Evolutionary conservation across 2,329 filamentous ascomycete genomes (phyloP).

Genomic region (Amylocarpus encephaloides): DNA sequence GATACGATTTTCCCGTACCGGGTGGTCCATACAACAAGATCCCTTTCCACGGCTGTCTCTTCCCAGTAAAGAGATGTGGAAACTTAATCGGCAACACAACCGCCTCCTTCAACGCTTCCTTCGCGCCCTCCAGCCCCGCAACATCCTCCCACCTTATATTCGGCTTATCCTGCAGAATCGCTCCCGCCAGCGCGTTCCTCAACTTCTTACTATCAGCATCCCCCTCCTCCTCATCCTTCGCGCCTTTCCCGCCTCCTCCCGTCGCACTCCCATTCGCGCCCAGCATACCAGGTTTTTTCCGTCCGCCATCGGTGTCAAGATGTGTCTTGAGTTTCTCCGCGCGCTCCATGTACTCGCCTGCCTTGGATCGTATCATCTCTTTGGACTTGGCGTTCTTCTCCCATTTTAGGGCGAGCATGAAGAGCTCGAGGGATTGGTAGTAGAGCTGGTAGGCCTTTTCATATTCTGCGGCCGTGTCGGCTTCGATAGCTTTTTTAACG

Average conservation of each 20-base stretch:
- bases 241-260: slow-evolving; percentile 56
- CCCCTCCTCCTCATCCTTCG: slow-evolving; percentile 56
- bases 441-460: slow-evolving; percentile 95
- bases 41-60: slow-evolving; percentile 96
- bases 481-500: slow-evolving; percentile 96
- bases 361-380: slow-evolving; percentile 94
- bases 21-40: slow-evolving; percentile 94
- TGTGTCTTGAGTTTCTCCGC: slow-evolving; percentile 97
- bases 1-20: slow-evolving; percentile 94
- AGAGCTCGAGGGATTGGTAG: slow-evolving; percentile 92
- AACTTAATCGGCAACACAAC: slow-evolving; percentile 98
- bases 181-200: slow-evolving; percentile 80
- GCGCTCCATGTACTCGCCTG: slow-evolving; percentile 95
- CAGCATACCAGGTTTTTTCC: slow-evolving; percentile 65
- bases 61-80: slow-evolving; percentile 90
- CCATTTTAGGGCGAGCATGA: slow-evolving; percentile 99
- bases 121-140: slow-evolving; percentile 85
- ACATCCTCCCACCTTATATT: slow-evolving; percentile 99
- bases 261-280: slow-evolving; percentile 64
- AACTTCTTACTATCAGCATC: slow-evolving; percentile 96
- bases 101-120: slow-evolving; percentile 95
- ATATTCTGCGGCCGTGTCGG: slow-evolving; percentile 92
- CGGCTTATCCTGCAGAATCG: slow-evolving; percentile 90
- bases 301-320: slow-evolving; percentile 66
- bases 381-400: slow-evolving; percentile 98